Evolutionary conservation across 768 basidiomycete genomes (phyloP), one percentile per base, ranked within the genome.

Genomic region (Paxillus rubicundulus): DNA sequence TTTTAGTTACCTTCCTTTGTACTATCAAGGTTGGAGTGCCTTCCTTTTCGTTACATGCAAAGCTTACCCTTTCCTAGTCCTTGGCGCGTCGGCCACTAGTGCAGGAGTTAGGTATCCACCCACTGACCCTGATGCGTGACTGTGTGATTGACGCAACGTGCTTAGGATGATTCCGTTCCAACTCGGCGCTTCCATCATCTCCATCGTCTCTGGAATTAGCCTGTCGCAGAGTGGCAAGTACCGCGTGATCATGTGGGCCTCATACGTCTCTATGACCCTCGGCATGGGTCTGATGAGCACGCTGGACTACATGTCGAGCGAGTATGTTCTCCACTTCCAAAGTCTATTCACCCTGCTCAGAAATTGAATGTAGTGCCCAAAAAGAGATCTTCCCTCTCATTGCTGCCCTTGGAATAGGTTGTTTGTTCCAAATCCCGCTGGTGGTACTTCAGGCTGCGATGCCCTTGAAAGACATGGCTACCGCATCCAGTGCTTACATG

Each of bases 391-490:
- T 76, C 59, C 84, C 85, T 5, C 66, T 92, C 13, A 69, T 92
- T 28, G 76, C 85, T n/a, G 78, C 85, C 7, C 13, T 84, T 4
- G 89, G 88, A 1, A 61, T 82, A 13, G 88, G 88, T 2, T 78
- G 75, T 56, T 65, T 91, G 45, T 87, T 87, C 74, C 81, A 84
- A 72, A 62, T 72, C 5, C 89, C 88, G 0, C 69, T 90, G 7
- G 82, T 91, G 46, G 87, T 77, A 13, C 69, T 93, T 13, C 91
- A 93, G 70, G 88, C 89, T 1, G 85, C 90, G 1, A 94, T 94
- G 90, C 92, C 92, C 0, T 61, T 89, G 14, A 85, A 83, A 59
- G 89, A 92, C 57, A 90, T 92, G 89, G 89, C 90, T 2, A 90
- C 90, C 2, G 83, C 82, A 48, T 90, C 90, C 0, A 73, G 79